Evolutionary conservation across 345 rosid species (phyloP).

Genomic region (Boechera retrofracta): DNA sequence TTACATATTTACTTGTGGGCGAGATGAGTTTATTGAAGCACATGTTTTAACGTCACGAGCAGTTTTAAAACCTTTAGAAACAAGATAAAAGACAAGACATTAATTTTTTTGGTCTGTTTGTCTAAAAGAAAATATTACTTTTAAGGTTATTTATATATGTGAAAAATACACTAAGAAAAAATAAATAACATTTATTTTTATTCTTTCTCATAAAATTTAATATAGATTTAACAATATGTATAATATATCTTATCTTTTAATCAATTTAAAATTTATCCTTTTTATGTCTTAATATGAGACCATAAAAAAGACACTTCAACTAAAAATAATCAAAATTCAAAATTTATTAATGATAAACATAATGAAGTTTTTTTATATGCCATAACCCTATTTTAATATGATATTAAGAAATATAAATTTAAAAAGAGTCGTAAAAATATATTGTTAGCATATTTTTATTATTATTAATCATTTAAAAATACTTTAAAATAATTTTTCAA

Average conservation of each 20-base stretch:
- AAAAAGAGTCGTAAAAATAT: background rate
- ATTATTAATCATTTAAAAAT: background rate
- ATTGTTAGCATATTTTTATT: background rate
- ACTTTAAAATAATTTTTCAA: background rate
- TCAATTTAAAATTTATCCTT: background rate
- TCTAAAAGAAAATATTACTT: background rate
- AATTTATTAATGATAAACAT: background rate
- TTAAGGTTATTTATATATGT: background rate
- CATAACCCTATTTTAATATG: background rate
- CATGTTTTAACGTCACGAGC: background rate
- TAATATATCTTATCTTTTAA: background rate
- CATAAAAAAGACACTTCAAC: background rate
- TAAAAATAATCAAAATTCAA: background rate
- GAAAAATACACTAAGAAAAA: background rate
- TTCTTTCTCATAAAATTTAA: background rate
- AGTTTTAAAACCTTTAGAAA: conserved; percentile 32
- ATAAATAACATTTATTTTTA: background rate
- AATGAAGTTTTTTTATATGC: background rate
- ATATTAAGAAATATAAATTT: background rate
- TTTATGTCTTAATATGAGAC: background rate
- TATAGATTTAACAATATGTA: background rate
- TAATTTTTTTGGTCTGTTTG: background rate
- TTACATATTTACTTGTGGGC: conserved; percentile 34
- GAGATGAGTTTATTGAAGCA: conserved; percentile 4
- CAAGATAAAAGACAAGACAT: conserved; percentile 6